Evolutionary conservation across 352 stramenopile species (phyloP), one percentile per base, ranked within the genome.

Genomic region (Pythium graminicola): DNA sequence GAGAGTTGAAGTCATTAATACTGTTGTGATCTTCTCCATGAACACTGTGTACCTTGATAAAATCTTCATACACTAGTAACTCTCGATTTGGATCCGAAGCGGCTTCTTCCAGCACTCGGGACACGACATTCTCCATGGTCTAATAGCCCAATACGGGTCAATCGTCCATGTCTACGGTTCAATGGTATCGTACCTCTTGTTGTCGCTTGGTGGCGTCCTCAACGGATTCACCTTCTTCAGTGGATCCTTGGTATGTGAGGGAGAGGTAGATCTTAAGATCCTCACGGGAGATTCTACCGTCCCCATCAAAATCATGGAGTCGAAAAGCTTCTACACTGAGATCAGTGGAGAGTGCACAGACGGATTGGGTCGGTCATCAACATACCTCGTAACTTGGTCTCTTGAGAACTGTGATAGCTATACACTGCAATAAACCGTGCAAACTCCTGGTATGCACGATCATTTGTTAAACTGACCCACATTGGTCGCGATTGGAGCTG

Each of bases 301-400:
- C 78, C 20, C 65, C 73, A 38, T 89, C 73, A 41, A 85, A 81
- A 41, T 89, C 78, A 51, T 89, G 78, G 41, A 89, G 72, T 23
- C 69, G 64, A 53, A 89, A 89, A 5, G 78, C 73, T 43, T 72
- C 75, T 86, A 40, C 28, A 29, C 0, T 10, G 26, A 50, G 26
- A 20, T 23, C 17, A 36, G 36, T 9, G 36, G 16, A 24, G 3
- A 20, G 7, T n/a, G n/a, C n/a, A n/a, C n/a, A n/a, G n/a, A n/a
- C n/a, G n/a, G n/a, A n/a, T n/a, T n/a, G n/a, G n/a, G n/a, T n/a
- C n/a, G n/a, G n/a, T n/a, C n/a, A n/a, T n/a, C n/a, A 19, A 4
- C 20, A 22, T 26, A 81, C 75, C 72, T 72, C 67, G 64, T 23
- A 80, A 60, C 32, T 84, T 86, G 26, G 48, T 29, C 10, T 82